Base-by-base conservation (phyloP, 306 rosid genomes). In the Psophocarpus tetragonolobus region DNA sequence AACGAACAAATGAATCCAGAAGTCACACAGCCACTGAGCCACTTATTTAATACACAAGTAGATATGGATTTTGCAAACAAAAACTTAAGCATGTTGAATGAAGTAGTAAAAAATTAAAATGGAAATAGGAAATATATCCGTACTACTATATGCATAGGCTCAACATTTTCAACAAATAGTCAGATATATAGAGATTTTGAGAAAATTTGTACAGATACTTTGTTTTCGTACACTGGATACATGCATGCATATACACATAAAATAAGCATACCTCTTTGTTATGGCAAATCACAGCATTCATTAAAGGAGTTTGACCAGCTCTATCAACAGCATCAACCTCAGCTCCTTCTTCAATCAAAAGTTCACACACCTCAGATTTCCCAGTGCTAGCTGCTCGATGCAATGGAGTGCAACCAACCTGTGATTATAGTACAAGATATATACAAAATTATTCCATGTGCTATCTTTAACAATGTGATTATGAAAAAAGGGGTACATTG, bases 391-490 rank as follows among this genome's bases (percentile, higher is more conserved):
- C 97, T 36, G 98, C 97, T 14, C 98, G 84, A 78, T 95, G 97
- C 89, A 95, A 85, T 11, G 98, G 97, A 68, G 98, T 95, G 85
- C 91, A 86, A 66, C 98, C 98, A 79, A 91, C 90, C 98, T 95
- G 75, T 95, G 75, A 73, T 26, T 38, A 65, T 21, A 61, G 68
- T 33, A 70, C 21, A 82, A 74, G 24, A n/a, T 23, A 80, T 29
- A 56, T 8, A 42, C 17, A 26, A 50, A 74, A 67, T 71, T 63
- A 26, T 26, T 12, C 30, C n/a, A 57, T 14, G 27, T 48, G 68
- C 17, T 48, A 26, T 68, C 76, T 79, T 57, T 60, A 54, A 58
- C 62, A 65, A 4, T 44, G 83, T 32, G 75, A 63, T 64, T 2
- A 21, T 65, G 65, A 75, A 20, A 66, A 24, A 20, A 5, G 7